phyloP scores from a whole-genome alignment of 2,329 filamentous ascomycete species.

The Exophiala oligosperma region DNA sequence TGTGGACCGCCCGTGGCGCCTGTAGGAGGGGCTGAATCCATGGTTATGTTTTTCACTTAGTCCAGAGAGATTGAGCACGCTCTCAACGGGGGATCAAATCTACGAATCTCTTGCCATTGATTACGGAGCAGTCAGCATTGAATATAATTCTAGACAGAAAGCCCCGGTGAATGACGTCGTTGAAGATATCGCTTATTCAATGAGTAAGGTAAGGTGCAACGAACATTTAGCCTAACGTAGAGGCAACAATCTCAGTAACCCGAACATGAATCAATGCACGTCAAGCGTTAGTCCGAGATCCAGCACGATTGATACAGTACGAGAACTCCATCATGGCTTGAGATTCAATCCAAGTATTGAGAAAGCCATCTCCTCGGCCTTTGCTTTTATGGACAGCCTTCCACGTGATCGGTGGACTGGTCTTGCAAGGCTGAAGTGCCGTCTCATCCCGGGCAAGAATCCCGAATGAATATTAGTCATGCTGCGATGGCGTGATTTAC shows the following conservation, averaged over 20 bases:
- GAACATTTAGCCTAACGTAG: not conserved
- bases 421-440: not conserved
- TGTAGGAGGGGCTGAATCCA: conserved; percentile 7
- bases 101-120: too few species aligned
- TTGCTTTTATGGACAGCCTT: not conserved
- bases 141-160: not conserved
- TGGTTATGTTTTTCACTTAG: too few species aligned
- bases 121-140: not conserved
- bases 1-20: not conserved
- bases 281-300: too few species aligned
- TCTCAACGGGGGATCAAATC: too few species aligned
- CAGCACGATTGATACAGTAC: too few species aligned
- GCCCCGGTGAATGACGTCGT: not conserved
- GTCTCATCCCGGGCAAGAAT: not conserved
- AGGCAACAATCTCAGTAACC: too few species aligned
- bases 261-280: too few species aligned
- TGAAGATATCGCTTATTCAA: not conserved
- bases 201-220: not conserved
- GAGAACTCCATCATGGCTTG: too few species aligned
- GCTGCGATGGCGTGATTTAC: conserved; percentile 14
- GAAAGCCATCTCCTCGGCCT: too few species aligned
- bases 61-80: too few species aligned
- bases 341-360: too few species aligned
- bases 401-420: not conserved
- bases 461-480: not conserved